A percentile compares a stretch with the other conserved stretches of the same genome.
phyloP scores from a whole-genome alignment of 1,284 basidiomycete genomes.

The Ustilago esculenta region DNA sequence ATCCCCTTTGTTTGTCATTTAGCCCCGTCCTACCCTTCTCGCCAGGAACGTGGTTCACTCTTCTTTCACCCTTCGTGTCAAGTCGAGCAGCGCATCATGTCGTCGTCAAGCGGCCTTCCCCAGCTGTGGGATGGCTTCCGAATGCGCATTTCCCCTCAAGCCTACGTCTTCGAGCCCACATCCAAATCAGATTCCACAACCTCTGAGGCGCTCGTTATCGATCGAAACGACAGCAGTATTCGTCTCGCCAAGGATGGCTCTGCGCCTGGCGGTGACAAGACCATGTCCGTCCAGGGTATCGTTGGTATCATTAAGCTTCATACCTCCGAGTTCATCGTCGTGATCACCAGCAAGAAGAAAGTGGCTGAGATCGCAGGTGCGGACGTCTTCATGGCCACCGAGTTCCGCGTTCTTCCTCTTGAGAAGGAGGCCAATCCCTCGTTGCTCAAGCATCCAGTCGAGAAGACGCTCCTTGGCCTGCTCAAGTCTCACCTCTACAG shows the following conservation, averaged over 20 bases:
- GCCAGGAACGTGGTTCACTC: neutral
- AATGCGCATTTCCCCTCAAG: slow-evolving; percentile 30
- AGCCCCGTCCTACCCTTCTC: too few species aligned
- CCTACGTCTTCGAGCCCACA: slow-evolving; percentile 43
- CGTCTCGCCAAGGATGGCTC: slow-evolving; percentile 25
- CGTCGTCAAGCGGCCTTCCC: slow-evolving; percentile 29
- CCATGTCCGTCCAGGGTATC: slow-evolving; percentile 54
- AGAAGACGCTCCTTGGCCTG: slow-evolving; percentile 85
- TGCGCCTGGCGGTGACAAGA: slow-evolving; percentile 31
- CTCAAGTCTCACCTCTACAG: slow-evolving; percentile 84
- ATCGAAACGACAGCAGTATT: slow-evolving; percentile 36
- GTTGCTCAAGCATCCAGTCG: slow-evolving; percentile 78
- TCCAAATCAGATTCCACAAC: slow-evolving; percentile 3
- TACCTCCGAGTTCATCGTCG: slow-evolving; percentile 81
- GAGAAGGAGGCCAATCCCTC: slow-evolving; percentile 74
- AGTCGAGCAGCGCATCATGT: slow-evolving; percentile 7
- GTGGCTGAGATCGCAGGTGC: slow-evolving; percentile 83
- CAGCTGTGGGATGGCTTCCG: slow-evolving; percentile 39
- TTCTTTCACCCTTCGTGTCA: neutral
- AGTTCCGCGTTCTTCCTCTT: slow-evolving; percentile 90
- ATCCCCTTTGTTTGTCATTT: too few species aligned
- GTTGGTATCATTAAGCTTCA: slow-evolving; percentile 62
- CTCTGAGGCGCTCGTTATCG: slow-evolving; percentile 34
- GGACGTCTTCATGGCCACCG: slow-evolving; percentile 86
- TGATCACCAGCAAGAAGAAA: slow-evolving; percentile 84